Conservation (phyloP, 495 filamentous ascomycete species). For the Podospora fimiseda region DNA sequence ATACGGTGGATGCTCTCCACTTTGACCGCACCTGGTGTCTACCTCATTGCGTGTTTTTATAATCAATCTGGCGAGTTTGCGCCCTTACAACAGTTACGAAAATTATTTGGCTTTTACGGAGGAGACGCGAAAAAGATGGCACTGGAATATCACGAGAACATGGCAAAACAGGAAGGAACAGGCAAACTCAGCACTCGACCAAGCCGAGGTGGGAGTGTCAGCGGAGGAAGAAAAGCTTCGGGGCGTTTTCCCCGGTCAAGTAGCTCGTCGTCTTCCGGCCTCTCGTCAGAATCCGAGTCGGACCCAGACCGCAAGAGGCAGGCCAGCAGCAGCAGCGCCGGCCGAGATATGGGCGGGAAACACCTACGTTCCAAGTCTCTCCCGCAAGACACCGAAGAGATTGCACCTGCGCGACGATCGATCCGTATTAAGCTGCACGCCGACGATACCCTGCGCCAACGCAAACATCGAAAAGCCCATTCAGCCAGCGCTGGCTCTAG, state of each 20-base stretch:
- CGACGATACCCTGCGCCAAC: constrained; percentile 62
- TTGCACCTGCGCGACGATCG: constrained; percentile 62
- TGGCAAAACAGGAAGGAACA: constrained; percentile 27
- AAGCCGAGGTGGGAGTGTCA: constrained; percentile 1
- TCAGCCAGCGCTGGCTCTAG: constrained; percentile 30
- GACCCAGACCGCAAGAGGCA: constrained; percentile 30
- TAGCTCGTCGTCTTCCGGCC: constrained; percentile 52
- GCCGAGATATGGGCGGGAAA: constrained; percentile 21
- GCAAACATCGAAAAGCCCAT: constrained; percentile 51
- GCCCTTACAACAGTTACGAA: constrained; percentile 54
- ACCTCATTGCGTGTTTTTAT: constrained; percentile 72
- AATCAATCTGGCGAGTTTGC: constrained; percentile 76
- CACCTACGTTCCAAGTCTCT: constrained; percentile 48
- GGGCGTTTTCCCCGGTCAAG: constrained; percentile 45
- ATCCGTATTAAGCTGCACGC: constrained; percentile 88
- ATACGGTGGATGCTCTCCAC: constrained; percentile 72
- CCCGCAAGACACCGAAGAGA: constrained; percentile 49
- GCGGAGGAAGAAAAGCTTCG: constrained; percentile 17
- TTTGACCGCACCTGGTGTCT: constrained; percentile 69
- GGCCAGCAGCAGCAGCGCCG: constrained; percentile 10
- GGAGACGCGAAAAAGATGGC: constrained; percentile 31
- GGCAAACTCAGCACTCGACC: constrained; percentile 6
- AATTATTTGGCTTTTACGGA: constrained; percentile 45
- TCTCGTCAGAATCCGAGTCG: constrained; percentile 57
- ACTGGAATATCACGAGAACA: constrained; percentile 31